Base-by-base conservation (phyloP, 2,329 filamentous ascomycete genomes). In the Fusarium siculi region DNA sequence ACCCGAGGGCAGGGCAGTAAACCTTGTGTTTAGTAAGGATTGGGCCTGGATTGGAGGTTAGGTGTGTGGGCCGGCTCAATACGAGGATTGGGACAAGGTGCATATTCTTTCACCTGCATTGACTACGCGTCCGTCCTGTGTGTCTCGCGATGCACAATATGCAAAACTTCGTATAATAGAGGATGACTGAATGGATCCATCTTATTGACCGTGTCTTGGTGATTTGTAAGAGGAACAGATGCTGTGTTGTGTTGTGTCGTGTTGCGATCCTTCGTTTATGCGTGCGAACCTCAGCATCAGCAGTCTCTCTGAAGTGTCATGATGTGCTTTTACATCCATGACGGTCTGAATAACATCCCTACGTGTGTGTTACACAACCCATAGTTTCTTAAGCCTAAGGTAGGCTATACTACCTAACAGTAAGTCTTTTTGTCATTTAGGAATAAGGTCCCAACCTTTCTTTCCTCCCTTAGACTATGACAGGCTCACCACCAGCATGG, bases 11-110 rank as follows among this genome's bases (percentile, higher is more conserved):
- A 73, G 57, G 57, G 55, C 58, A 61, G 67, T 37, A 61, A 72
- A 73, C 58, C 58, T 74, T 73, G 71, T 68, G 58, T 72, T 71
- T 73, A 72, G 63, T 74, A 74, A 72, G 71, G 63, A 56, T 68
- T 56, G 58, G 55, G 58, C 23, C 46, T 59, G 68, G 67, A 74
- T 74, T 68, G 67, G 70, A 60, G 47, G 65, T 34, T 59, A 58
- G 53, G 71, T 59, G 47, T 44, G 71, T 73, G 71, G 71, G 67
- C 42, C 72, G 57, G 53, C 40, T 37, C 68, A 74, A 74, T 74
- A 74, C 72, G 72, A 74, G 72, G 56, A 58, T 57, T 52, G 46
- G 59, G 56, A 42, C 56, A 56, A 60, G 49, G 39, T 57, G 30
- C 36, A 52, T 42, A 63, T 30, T 34, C 49, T 28, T 67, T 40